Conservation (phyloP, 2,329 filamentous ascomycete genomes). For the Colletotrichum tofieldiae region DNA sequence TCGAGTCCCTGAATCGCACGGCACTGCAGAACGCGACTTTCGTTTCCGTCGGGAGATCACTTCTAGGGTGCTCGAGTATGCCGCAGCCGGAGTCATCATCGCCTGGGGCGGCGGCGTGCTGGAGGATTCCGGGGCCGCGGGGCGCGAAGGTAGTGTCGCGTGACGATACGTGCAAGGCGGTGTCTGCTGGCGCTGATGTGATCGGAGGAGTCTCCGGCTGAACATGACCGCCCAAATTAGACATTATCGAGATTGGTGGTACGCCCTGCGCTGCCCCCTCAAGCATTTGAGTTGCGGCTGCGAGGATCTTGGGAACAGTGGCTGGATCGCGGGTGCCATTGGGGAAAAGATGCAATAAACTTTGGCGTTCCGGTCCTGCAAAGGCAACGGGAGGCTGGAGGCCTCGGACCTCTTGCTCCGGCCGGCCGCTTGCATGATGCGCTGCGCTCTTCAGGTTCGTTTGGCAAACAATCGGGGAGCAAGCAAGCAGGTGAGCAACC, state of each 20-base stretch:
- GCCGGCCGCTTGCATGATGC: neutral
- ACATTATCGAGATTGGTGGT: neutral
- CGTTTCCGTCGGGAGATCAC: neutral
- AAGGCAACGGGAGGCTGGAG: neutral
- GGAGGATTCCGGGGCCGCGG: neutral
- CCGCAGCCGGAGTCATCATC: neutral
- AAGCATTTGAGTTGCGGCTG: neutral
- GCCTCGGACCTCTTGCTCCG: constrained; percentile 3
- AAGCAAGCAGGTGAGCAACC: neutral
- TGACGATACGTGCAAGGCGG: neutral
- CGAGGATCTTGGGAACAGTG: neutral
- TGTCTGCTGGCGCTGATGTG: neutral
- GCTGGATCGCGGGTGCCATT: neutral
- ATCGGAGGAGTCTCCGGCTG: neutral
- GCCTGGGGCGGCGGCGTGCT: neutral
- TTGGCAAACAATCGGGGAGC: neutral
- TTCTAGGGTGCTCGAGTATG: neutral
- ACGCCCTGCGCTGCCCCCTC: neutral
- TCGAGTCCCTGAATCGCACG: neutral
- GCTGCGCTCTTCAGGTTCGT: neutral
- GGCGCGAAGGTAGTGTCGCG: neutral
- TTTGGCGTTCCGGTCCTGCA: neutral
- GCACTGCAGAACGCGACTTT: neutral
- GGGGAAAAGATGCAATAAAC: neutral
- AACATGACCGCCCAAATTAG: neutral